Conservation (phyloP, 768 basidiomycete genomes). For the Lentinus tigrinus region DNA sequence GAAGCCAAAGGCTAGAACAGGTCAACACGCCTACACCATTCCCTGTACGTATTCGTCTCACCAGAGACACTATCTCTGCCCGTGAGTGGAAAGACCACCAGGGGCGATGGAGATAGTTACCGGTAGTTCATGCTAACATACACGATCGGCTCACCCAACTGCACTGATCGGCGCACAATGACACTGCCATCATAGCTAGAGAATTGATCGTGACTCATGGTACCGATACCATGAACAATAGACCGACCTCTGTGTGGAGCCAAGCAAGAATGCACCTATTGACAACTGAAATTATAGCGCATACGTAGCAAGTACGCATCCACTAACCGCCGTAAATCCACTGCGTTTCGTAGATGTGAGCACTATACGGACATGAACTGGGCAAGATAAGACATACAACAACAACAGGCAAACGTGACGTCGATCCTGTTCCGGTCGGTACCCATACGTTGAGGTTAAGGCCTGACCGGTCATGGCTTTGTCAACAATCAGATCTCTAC, state of each 20-base stretch:
- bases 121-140: conserved; percentile 56
- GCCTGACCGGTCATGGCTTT: not conserved
- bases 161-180: conserved; percentile 45
- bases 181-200: conserved; percentile 40
- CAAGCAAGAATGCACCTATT: conserved; percentile 41
- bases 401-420: conserved; percentile 1
- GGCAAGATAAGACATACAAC: not conserved
- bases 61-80: not conserved
- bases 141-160: conserved; percentile 42
- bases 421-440: not conserved
- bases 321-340: conserved; percentile 22
- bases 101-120: conserved; percentile 16
- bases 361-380: not conserved
- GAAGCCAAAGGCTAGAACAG: conserved; percentile 35
- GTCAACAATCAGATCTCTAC: not conserved
- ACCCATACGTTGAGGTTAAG: conserved; percentile 12
- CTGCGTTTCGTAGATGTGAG: not conserved
- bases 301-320: not conserved
- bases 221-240: too few relatives aligned
- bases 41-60: not conserved
- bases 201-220: too few relatives aligned
- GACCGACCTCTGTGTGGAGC: conserved; percentile 15
- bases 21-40: too few relatives aligned
- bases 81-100: not conserved
- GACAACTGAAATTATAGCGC: not conserved